Evolutionary conservation across 164 flowering plant genomes (phyloP), one percentile per base, ranked within the genome.

Genomic region (Litsea cubeba): DNA sequence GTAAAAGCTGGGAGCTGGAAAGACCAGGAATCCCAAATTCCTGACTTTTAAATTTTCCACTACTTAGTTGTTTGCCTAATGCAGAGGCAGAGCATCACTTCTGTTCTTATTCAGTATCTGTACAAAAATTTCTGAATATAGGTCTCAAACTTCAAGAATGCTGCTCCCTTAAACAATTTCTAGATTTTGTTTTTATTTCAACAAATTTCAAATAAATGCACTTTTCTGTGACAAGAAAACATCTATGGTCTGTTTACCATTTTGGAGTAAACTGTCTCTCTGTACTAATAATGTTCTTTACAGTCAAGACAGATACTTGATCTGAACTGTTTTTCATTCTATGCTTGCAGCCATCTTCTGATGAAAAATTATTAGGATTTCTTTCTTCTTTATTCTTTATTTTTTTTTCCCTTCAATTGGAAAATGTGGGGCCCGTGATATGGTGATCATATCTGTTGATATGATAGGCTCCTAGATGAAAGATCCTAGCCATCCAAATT

Each of bases 1-100:
- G 51, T 25, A 40, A 69, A n/a, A 75, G 58, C 51, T 75, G 76
- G 72, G 57, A 69, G 57, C 23, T 40, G 32, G 76, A 68, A 12
- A 54, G 30, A 58, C 60, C 40, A 32, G 63, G 23, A 10, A 20
- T 26, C 35, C 32, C 49, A 71, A 22, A 71, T 12, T 60, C 73
- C 24, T 71, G 66, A 71, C 22, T 20, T 70, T 28, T 30, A 51
- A 24, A 50, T 54, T 50, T 14, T 54, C n/a, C 60, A 3, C n/a
- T 5, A 54, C 60, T 3, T 54, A 54, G 5, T 54, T 54, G 60
- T 54, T 14, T 54, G 5, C 5, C 4, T 54, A 18, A 54, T 54
- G 60, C 18, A 14, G 60, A 18, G 60, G 60, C 18, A 14, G 60
- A 18, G 60, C 60, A 17, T n/a, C 60, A 17, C 20, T 54, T 14